Base-by-base conservation (phyloP, 768 basidiomycete species). In the Hericium rajendrae region DNA sequence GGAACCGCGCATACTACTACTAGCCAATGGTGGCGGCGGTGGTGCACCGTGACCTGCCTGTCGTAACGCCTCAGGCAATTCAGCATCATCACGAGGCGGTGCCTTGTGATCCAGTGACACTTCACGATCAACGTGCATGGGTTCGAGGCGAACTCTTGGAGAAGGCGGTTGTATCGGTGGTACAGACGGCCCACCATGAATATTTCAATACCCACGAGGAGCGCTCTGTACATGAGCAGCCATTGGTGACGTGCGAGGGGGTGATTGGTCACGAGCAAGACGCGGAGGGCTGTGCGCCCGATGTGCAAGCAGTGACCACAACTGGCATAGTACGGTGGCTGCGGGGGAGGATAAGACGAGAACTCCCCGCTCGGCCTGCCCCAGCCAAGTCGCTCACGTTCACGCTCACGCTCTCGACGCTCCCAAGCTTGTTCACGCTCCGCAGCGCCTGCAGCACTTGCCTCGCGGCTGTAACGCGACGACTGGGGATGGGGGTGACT, bases 361-460 rank as follows among this genome's bases (percentile, higher is more conserved):
- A 75, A 74, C 24, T 76, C 71, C 22, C 68, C 60, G 11, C 57
- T 60, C 41, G 57, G 59, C 8, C 28, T 32, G 54, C 57, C 57
- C n/a, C 57, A 53, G 22, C 60, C 53, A 43, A 40, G 55, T 20
- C 59, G 53, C 40, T 63, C 62, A 22, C 65, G 70, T 53, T 72
- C 70, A 38, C 72, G 70, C 16, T 79, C 82, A 81, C 82, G 83
- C 2, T 83, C 81, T 39, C 82, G 81, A 37, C 84, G 78, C 38
- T 85, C 83, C 85, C 85, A 88, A 10, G 69, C 71, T 41, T 70
- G 64, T 13, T 87, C 85, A 12, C 74, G 73, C 16, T 86, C 85
- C 2, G 68, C 59, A 13, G 72, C 69, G 12, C 78, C 79, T 68
- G 58, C 20, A 77, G 79, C 39, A 62, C 49, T 10, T 70, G 59